Evolutionary conservation across 2,329 filamentous ascomycete genomes (phyloP), one percentile per base, ranked within the genome.

Genomic region (Biscogniauxia marginata): DNA sequence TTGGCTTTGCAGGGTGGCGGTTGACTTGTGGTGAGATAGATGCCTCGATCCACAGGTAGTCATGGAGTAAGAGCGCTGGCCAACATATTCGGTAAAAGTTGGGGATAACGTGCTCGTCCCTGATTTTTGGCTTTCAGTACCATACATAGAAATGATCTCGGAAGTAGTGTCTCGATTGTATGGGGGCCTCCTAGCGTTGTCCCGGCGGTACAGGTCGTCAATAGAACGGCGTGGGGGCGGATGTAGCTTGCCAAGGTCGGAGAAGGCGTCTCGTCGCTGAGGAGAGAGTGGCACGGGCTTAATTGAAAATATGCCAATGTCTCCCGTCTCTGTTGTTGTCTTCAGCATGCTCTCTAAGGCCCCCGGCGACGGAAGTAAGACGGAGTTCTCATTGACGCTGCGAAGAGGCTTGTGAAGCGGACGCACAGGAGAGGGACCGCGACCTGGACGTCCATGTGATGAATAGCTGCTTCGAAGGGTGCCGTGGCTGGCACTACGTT

Each of bases 261-360:
- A 69, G 30, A 73, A 58, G 20, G 65, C 66, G 19, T 67, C 63
- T 53, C 69, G 63, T 47, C 59, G 58, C 19, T 56, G 68, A 9
- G 69, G 68, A 5, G 71, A 70, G 11, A 74, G 71, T 8, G 67
- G 69, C 16, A 73, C 54, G 7, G 78, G 74, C 48, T 74, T 77
- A 62, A 84, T 83, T 51, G 81, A 84, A 67, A 86, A 86, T 50
- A 82, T 71, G 4, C 83, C 84, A 61, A 85, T 84, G 62, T 87
- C 83, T n/a, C 84, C 84, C 7, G 84, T 85, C 65, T 87, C 85
- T 0, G 84, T 87, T 1, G 82, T 86, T 3, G 81, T 87, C 71
- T 83, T 87, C 56, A 87, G 74, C 84, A 87, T 86, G 67, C 83
- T 81, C 62, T 85, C 79, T n/a, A 86, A 71, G 1, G 81, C 81